Evolutionary conservation across 805 yeast species (phyloP).

Genomic region (Wickerhamomyces xylosicus): DNA sequence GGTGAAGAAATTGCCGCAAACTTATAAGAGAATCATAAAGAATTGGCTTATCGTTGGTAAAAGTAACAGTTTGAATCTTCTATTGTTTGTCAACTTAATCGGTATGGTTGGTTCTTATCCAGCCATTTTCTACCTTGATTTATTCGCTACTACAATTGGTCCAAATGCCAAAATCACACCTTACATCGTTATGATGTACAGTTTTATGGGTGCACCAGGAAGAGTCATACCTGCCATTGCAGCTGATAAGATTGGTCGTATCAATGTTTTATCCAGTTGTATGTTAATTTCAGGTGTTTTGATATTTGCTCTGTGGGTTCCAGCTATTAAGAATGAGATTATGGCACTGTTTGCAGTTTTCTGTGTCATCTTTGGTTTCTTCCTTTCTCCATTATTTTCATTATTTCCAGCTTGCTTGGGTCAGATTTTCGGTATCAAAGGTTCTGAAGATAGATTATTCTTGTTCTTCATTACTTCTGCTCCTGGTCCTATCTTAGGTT

Average conservation of each 20-base stretch:
- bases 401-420: constrained; percentile 15
- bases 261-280: constrained; percentile 9
- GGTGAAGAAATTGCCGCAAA: constrained; percentile 5
- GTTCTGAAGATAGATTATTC: constrained; percentile 12
- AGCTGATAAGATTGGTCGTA: constrained; percentile 14
- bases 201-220: constrained; percentile 16
- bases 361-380: constrained; percentile 13
- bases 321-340: constrained; percentile 7
- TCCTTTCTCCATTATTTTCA: constrained; percentile 13
- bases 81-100: constrained; percentile 9
- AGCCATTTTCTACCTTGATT: constrained; percentile 17
- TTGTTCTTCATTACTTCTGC: constrained; percentile 10
- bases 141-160: constrained; percentile 11
- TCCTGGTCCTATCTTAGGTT: constrained; percentile 17
- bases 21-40: constrained; percentile 6
- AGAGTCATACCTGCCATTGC: constrained; percentile 14
- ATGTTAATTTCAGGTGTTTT: constrained; percentile 4
- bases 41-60: constrained; percentile 9
- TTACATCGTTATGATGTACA: constrained; percentile 13
- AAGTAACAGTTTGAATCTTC: constrained; percentile 3
- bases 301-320: constrained; percentile 12
- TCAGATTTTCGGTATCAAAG: constrained; percentile 14
- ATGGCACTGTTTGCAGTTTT: constrained; percentile 9
- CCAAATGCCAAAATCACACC: constrained; percentile 8
- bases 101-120: constrained; percentile 18